Conservation (phyloP, 768 basidiomycete genomes). For the Tulasnella sp. region DNA sequence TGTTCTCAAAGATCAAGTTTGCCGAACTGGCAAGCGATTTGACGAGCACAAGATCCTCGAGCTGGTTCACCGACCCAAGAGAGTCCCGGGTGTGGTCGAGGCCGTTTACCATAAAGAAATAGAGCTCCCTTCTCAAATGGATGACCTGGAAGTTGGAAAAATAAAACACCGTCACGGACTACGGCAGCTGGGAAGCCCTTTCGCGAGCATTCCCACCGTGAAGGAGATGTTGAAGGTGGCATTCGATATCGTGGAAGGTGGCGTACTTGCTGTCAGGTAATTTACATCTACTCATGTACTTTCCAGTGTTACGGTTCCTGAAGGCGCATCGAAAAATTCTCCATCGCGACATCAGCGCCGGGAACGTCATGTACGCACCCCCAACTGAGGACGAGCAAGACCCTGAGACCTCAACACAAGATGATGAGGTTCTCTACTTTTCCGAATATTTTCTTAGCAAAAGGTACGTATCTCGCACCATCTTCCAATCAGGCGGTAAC, state of each 20-base stretch:
- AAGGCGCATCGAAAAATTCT: background rate
- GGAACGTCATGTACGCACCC: conserved; percentile 15
- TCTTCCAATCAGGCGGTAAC: conserved; percentile 6
- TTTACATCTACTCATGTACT: background rate
- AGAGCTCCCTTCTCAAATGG: background rate
- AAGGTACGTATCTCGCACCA: conserved; percentile 1
- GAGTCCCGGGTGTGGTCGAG: conserved; percentile 13
- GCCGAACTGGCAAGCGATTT: background rate
- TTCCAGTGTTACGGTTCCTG: conserved; percentile 13
- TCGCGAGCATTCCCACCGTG: conserved; percentile 7
- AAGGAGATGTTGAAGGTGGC: conserved; percentile 16
- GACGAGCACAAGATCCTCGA: conserved; percentile 7
- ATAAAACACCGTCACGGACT: background rate
- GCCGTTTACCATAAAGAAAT: background rate
- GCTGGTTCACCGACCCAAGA: conserved; percentile 8
- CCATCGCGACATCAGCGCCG: conserved; percentile 14
- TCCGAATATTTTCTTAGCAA: background rate
- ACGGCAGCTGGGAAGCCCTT: background rate
- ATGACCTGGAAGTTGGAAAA: background rate
- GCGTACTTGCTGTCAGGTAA: background rate
- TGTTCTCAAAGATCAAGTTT: conserved; percentile 15
- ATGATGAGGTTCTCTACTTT: background rate
- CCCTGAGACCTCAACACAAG: background rate
- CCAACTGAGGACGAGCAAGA: background rate
- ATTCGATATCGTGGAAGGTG: conserved; percentile 11